A percentile compares a stretch with the other conserved stretches of the same genome.
Conservation (phyloP, 805 yeast genomes). For the Pichia ethanolica region DNA sequence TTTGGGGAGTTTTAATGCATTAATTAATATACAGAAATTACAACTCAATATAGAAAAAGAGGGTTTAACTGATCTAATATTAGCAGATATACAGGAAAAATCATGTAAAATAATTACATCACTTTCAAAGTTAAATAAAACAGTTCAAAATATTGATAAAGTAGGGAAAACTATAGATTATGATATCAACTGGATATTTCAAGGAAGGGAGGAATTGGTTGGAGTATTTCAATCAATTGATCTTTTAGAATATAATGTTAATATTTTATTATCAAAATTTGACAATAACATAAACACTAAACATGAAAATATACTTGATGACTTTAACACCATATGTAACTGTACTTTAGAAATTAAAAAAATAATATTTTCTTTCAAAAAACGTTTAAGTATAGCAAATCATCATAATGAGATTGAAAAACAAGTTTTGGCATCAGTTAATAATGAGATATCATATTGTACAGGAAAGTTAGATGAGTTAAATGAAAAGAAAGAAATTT, state of each 20-base stretch:
- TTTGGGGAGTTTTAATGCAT: neutral
- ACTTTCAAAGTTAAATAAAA: neutral
- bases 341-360: constrained; percentile 22
- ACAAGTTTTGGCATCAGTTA: constrained; percentile 36
- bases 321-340: constrained; percentile 29
- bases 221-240: constrained; percentile 27
- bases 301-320: constrained; percentile 20
- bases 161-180: neutral
- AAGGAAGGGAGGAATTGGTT: constrained; percentile 27
- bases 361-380: constrained; percentile 23
- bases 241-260: constrained; percentile 29
- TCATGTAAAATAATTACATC: neutral
- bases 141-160: neutral
- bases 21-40: neutral
- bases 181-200: constrained; percentile 25
- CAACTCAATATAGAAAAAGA: neutral
- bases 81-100: neutral
- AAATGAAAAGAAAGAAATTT: constrained; percentile 28
- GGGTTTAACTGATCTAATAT: neutral
- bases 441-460: constrained; percentile 16
- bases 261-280: constrained; percentile 29
- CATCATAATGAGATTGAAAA: constrained; percentile 39
- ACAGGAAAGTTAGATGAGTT: constrained; percentile 11
- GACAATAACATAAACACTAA: constrained; percentile 15
- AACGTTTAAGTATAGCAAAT: constrained; percentile 31